A percentile compares a stretch with the other conserved stretches of the same genome.
Conservation (phyloP, 2,329 filamentous ascomycete species). For the Penicillium decumbens region DNA sequence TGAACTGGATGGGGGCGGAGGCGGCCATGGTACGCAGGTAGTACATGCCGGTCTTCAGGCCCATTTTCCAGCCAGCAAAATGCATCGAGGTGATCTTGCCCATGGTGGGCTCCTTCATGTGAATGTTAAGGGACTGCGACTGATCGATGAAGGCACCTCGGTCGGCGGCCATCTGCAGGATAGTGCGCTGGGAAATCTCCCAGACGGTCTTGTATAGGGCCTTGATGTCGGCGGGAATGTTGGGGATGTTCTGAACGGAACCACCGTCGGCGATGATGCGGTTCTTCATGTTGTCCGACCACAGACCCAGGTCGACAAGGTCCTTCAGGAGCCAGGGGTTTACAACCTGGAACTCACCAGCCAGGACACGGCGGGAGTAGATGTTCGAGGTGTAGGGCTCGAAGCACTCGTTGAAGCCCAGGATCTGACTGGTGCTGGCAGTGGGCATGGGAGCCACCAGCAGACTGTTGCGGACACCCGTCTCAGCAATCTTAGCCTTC, state of each 20-base stretch:
- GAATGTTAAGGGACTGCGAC: slow-evolving; percentile 98
- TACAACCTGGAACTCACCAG: slow-evolving; percentile 98
- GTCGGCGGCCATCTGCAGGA: slow-evolving; percentile 97
- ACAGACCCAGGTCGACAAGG: slow-evolving; percentile 92
- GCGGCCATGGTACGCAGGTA: slow-evolving; percentile 97
- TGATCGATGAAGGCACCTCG: slow-evolving; percentile 98
- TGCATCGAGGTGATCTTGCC: slow-evolving; percentile 99
- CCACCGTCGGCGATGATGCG: slow-evolving; percentile 96
- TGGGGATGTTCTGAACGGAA: slow-evolving; percentile 93
- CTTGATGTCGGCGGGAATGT: slow-evolving; percentile 94
- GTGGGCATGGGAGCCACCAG: slow-evolving; percentile 97
- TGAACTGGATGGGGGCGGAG: slow-evolving; percentile 96
- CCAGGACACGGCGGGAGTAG: slow-evolving; percentile 95
- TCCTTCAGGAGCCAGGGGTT: slow-evolving; percentile 99
- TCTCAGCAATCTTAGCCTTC: slow-evolving; percentile 85
- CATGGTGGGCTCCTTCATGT: slow-evolving; percentile 99
- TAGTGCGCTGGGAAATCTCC: slow-evolving; percentile 94
- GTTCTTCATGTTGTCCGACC: slow-evolving; percentile 99
- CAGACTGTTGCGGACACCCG: slow-evolving; percentile 92
- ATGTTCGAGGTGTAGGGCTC: slow-evolving; percentile 99
- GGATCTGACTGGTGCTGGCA: slow-evolving; percentile 92
- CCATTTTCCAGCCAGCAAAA: slow-evolving; percentile 98
- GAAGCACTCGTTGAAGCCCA: slow-evolving; percentile 99
- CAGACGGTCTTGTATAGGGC: slow-evolving; percentile 98
- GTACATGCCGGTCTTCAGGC: slow-evolving; percentile 99